phyloP scores from a whole-genome alignment of 208 protist genomes.

The Trypanosoma theileri region DNA sequence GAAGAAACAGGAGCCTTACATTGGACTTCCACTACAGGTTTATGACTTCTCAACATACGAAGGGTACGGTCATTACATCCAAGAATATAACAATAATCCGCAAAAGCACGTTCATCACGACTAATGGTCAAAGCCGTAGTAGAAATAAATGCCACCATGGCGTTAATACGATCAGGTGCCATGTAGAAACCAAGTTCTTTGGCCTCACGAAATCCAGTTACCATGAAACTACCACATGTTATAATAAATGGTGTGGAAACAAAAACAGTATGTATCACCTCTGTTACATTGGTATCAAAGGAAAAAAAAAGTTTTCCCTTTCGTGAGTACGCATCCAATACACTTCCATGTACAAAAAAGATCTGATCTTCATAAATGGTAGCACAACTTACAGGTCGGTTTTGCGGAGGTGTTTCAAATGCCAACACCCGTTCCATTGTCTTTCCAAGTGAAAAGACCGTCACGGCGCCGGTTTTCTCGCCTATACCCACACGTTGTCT shows the following conservation, averaged over 20 bases:
- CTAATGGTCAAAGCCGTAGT: constrained; percentile 5
- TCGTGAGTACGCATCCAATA: constrained; percentile 73
- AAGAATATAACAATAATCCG: constrained; percentile 69
- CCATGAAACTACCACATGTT: constrained; percentile 80
- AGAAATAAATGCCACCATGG: constrained; percentile 48
- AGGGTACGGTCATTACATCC: constrained; percentile 83
- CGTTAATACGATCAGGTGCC: constrained; percentile 82
- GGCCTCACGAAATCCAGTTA: constrained; percentile 70
- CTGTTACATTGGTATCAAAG: constrained; percentile 83
- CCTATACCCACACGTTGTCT: constrained; percentile 78
- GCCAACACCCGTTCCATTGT: constrained; percentile 39
- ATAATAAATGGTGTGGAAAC: constrained; percentile 85
- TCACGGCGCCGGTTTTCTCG: constrained; percentile 57
- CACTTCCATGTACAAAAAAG: constrained; percentile 74
- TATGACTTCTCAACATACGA: constrained; percentile 61
- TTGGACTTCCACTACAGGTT: constrained; percentile 55
- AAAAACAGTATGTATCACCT: constrained; percentile 59
- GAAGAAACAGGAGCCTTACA: constrained; percentile 77
- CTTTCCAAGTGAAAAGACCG: constrained; percentile 62
- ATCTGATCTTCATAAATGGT: constrained; percentile 78
- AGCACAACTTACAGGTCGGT: constrained; percentile 50
- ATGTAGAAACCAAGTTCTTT: constrained; percentile 88
- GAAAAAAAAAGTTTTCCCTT: constrained; percentile 87
- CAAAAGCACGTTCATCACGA: constrained; percentile 26
- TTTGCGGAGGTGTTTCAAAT: constrained; percentile 47